Evolutionary conservation across 371 early-diverging fungal genomes (phyloP).

Genomic region (Apophysomyces trapeziformis): DNA sequence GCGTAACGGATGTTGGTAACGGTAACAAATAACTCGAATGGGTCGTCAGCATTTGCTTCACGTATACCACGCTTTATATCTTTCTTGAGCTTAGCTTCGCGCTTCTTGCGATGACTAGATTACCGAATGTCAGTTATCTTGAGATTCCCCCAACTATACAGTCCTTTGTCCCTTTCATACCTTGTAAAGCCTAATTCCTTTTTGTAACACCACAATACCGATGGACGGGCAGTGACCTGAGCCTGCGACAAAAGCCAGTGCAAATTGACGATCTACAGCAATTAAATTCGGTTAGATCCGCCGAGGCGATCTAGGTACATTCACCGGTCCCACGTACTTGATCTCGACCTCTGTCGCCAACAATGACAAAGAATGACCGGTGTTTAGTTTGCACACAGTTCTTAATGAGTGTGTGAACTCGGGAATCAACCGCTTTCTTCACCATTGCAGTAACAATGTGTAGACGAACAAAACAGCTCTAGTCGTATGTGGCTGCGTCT

Average conservation of each 20-base stretch:
- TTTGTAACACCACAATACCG: constrained; percentile 99
- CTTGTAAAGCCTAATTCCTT: constrained; percentile 95
- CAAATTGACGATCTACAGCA: constrained; percentile 83
- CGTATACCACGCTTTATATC: constrained; percentile 89
- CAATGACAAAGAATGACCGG: constrained; percentile 95
- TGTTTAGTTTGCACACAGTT: constrained; percentile 91
- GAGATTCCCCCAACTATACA: background rate
- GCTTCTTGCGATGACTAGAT: constrained; percentile 90
- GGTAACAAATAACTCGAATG: constrained; percentile 95
- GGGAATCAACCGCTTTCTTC: constrained; percentile 90
- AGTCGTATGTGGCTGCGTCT: background rate
- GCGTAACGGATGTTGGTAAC: constrained; percentile 96
- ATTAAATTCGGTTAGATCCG: constrained; percentile 3
- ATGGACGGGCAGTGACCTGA: constrained; percentile 87
- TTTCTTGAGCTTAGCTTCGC: constrained; percentile 91
- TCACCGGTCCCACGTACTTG: constrained; percentile 63
- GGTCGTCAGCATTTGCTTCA: constrained; percentile 92
- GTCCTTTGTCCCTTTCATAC: constrained; percentile 26
- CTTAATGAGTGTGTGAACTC: constrained; percentile 90
- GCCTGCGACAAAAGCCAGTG: constrained; percentile 97
- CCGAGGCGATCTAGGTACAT: background rate
- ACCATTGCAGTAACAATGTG: constrained; percentile 59
- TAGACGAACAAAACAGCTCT: background rate
- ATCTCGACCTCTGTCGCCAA: constrained; percentile 96
- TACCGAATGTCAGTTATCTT: background rate